Base-by-base conservation (phyloP, 768 basidiomycete species). In the Boletus rubroflammeus region DNA sequence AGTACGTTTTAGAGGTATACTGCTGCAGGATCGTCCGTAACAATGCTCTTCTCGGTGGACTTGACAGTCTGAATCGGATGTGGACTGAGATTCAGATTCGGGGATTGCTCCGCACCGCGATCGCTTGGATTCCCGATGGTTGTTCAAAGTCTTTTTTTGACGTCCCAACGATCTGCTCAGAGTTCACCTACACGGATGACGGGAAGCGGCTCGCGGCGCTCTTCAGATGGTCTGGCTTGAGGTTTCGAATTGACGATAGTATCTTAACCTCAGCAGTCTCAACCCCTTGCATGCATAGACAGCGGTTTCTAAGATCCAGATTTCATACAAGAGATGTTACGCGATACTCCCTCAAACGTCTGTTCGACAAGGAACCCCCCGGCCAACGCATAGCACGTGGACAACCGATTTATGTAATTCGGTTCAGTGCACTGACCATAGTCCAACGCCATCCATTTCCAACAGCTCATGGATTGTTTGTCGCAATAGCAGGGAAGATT, bases 21-120 rank as follows among this genome's bases (percentile, higher is more conserved):
- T 0, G 79, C 78, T 0, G 80, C 76, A 0, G 84, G 73, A 60
- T 87, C 83, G 41, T 86, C n/a, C 83, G 43, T 85, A 79, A 57
- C 76, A 76, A 17, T 82, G 80, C 38, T 88, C 86, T 40, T 86
- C 84, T 0, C 75, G 76, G 48, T 78, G 76, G 4, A 77, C 61
- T 38, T 77, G 13, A 32, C 75, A 2, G 74, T 61, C 56, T 70
- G 70, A 26, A 72, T 70, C 1, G 71, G 71, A 48, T 74, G 73
- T 29, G 75, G 56, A 31, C 46, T 58, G 53, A 31, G 62, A 26
- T 31, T 47, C 3, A 58, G 53, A 32, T 58, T 61, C 25, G 35
- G 49, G 35, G 59, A 63, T 31, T 67, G 70, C 11, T 71, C 59
- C 29, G 54, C 23, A 9, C 29, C 46, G 50, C 61, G 59, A 48